These are phyloP conservation scores for Grosmannia clavigera DNA, from an alignment of 2,329 filamentous ascomycete species.

Conservation along the genomic window DNA sequence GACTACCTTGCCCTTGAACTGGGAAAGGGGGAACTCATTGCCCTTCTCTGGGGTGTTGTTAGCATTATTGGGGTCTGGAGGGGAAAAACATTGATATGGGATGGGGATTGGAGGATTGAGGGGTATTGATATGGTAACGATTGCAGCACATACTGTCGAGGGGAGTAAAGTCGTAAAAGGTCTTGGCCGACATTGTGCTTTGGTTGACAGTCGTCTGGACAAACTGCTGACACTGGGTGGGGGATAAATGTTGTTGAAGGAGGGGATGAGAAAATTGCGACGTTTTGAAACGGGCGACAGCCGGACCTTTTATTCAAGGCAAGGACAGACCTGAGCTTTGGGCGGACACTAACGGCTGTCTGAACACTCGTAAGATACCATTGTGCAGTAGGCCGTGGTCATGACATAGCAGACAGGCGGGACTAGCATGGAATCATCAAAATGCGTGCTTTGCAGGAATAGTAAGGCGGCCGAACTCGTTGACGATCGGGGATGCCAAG, in stretches of 20 bases:
- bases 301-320: background rate
- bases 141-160: slow-evolving; percentile 55
- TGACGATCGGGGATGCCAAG: no score
- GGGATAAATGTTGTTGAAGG: background rate
- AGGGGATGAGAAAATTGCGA: background rate
- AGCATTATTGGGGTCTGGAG: background rate
- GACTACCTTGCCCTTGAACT: slow-evolving; percentile 83
- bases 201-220: background rate
- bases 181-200: slow-evolving; percentile 39
- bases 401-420: background rate
- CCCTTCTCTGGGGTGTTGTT: slow-evolving; percentile 49
- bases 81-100: background rate
- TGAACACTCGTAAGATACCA: background rate
- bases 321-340: background rate
- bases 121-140: no score
- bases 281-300: background rate
- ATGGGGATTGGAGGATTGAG: background rate
- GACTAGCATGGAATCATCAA: background rate
- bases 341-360: background rate
- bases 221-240: background rate
- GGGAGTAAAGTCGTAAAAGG: slow-evolving; percentile 75
- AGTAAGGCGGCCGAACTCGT: background rate
- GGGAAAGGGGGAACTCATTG: slow-evolving; percentile 52
- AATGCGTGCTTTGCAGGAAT: background rate
- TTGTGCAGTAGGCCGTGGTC: no score